Conservation (phyloP, 257 asterid species). For the Mentha longifolia region DNA sequence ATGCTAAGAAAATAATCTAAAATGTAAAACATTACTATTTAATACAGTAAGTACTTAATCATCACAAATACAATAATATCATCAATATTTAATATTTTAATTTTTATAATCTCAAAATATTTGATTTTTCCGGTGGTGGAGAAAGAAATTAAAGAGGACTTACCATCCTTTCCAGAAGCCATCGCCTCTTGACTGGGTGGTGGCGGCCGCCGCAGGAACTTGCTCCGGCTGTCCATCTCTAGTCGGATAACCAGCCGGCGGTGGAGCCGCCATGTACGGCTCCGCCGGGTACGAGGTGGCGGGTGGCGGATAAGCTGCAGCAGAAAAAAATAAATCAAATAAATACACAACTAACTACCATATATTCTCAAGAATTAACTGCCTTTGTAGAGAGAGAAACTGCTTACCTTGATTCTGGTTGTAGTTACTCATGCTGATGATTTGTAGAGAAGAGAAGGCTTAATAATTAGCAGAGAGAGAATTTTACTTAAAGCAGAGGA, state of each 20-base stretch:
- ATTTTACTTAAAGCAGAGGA: background rate
- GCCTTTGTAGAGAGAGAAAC: background rate
- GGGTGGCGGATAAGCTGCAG: conserved; percentile 42
- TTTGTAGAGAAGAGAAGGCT: conserved; percentile 4
- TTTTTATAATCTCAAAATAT: no score
- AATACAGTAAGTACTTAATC: no score
- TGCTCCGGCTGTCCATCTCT: conserved; percentile 42
- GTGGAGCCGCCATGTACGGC: conserved; percentile 46
- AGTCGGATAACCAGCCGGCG: conserved; percentile 54
- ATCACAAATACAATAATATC: no score
- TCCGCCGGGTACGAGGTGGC: conserved; percentile 43
- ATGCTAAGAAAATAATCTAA: background rate
- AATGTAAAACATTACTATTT: no score
- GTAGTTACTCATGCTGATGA: conserved; percentile 41
- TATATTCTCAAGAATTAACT: background rate
- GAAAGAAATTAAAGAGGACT: conserved; percentile 13
- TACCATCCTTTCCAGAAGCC: conserved; percentile 71
- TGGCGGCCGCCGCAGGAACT: conserved; percentile 22
- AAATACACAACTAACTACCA: background rate
- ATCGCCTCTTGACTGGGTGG: conserved; percentile 57
- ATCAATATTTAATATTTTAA: no score
- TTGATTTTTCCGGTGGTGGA: no score
- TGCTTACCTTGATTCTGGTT: conserved; percentile 38
- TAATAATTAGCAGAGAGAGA: background rate
- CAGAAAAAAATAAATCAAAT: background rate